These are phyloP conservation scores for Termitomyces sp. DNA, from an alignment of 768 basidiomycete species.

Conservation along the genomic window DNA sequence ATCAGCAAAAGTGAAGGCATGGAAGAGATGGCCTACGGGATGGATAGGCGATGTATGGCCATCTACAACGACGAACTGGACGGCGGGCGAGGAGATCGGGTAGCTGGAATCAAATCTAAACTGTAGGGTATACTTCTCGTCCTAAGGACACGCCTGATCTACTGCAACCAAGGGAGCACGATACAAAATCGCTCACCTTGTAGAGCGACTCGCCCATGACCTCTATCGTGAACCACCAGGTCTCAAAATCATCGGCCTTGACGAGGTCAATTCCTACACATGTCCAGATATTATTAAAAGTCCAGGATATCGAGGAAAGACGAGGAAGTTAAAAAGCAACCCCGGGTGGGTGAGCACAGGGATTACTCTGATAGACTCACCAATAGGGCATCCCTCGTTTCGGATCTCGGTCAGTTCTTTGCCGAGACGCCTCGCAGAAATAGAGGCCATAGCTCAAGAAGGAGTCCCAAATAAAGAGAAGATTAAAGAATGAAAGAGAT, in stretches of 20 bases:
- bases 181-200: slow-evolving; percentile 41
- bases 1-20: slow-evolving; percentile 8
- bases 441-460: slow-evolving; percentile 46
- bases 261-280: slow-evolving; percentile 67
- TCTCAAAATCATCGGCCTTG: slow-evolving; percentile 72
- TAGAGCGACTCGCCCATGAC: slow-evolving; percentile 84
- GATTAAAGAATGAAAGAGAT: background rate
- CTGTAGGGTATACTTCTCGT: slow-evolving; percentile 71
- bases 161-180: background rate
- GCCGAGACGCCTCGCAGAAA: slow-evolving; percentile 58
- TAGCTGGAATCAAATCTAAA: slow-evolving; percentile 82
- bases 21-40: slow-evolving; percentile 49
- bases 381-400: slow-evolving; percentile 62
- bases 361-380: slow-evolving; percentile 27
- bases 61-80: slow-evolving; percentile 75
- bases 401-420: slow-evolving; percentile 73
- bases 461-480: background rate
- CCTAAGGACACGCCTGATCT: slow-evolving; percentile 34
- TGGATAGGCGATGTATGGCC: slow-evolving; percentile 69
- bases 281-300: slow-evolving; percentile 1
- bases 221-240: slow-evolving; percentile 77
- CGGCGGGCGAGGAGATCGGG: slow-evolving; percentile 85
- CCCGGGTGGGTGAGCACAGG: background rate
- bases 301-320: background rate
- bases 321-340: background rate